phyloP scores from a whole-genome alignment of 2,329 filamentous ascomycete species.

The Escovopsis weberi region DNA sequence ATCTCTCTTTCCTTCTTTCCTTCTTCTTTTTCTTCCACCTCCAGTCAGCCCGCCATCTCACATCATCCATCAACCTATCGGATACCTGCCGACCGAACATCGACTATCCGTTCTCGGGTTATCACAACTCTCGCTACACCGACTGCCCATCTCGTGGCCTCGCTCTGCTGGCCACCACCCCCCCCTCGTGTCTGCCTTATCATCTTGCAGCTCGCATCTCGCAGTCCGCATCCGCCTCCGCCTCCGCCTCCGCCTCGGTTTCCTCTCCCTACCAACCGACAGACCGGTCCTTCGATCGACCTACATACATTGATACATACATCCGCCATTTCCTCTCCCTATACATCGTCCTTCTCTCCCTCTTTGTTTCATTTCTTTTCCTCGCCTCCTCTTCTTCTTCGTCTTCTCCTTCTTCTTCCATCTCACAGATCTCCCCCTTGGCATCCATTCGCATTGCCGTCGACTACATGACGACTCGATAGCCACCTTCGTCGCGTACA shows the following conservation, averaged over 20 bases:
- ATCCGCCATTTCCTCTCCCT: too few relatives aligned
- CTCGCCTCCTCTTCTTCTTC: constrained; percentile 1
- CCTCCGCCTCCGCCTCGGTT: constrained; percentile 2
- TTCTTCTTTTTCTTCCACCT: constrained; percentile 10
- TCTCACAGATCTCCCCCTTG: background rate
- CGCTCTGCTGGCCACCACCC: too few relatives aligned
- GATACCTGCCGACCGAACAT: constrained; percentile 15
- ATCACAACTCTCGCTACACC: constrained; percentile 7
- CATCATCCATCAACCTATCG: constrained; percentile 15
- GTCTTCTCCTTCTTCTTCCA: background rate
- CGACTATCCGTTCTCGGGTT: constrained; percentile 8
- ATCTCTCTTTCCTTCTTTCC: too few relatives aligned
- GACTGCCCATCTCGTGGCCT: constrained; percentile 8
- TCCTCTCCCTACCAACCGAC: too few relatives aligned
- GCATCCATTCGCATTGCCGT: too few relatives aligned
- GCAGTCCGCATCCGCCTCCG: too few relatives aligned
- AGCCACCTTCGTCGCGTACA: constrained; percentile 20
- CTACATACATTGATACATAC: too few relatives aligned
- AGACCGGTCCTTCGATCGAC: too few relatives aligned
- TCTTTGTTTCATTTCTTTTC: background rate
- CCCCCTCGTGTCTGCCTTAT: constrained; percentile 8
- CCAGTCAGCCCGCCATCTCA: constrained; percentile 11
- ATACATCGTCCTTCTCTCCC: too few relatives aligned
- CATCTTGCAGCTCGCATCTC: too few relatives aligned
- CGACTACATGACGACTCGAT: constrained; percentile 27